Evolutionary conservation across 208 protist genomes (phyloP), one percentile per base, ranked within the genome.

Genomic region (Tritrichomonas musculus): DNA sequence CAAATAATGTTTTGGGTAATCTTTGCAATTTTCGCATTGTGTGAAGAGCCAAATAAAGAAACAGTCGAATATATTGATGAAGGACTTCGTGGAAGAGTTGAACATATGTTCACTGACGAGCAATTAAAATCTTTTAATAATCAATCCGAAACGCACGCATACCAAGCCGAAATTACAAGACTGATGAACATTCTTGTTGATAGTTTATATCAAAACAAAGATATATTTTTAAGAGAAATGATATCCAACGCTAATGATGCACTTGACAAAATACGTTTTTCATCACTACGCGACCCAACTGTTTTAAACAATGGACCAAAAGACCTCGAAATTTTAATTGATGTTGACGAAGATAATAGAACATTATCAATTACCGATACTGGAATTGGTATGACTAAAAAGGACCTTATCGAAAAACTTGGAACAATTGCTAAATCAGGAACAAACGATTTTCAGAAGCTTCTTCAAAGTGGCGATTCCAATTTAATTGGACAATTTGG

Each of bases 401-500:
- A 97, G 17, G 98, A 99, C 60, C 96, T 99, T 0, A 96, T 98
- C 36, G 97, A 97, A 25, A 98, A 99, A 94, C 97, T 99, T 25
- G 99, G 99, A 94, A 99, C 98, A 17, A 99, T 99, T 94, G 99
- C 99, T 41, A 96, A 97, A 30, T 99, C 99, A 13, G 99, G 99
- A 92, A 99, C 99, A 22, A 94, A 93, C 2, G 92, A 92, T 17
- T 96, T 96, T 93, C 82, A 72, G 22, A 64, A 69, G 49, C 22
- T 72, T 13, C 4, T 92, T 95, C 93, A 95, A 96, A 94, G 93
- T 57, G 97, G 98, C 94, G 95, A 96, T 44, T 36, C 50, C n/a
- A 98, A 97, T 94, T 96, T 99, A 33, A 99, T 99, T 96, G 99
- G 99, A 66, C 99, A 99, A 97, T 99, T 99, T 95, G 99, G 99